A percentile compares a stretch with the other conserved stretches of the same genome.
phyloP scores from a whole-genome alignment of 2,329 filamentous ascomycete species.

The Ophiostoma montium region DNA sequence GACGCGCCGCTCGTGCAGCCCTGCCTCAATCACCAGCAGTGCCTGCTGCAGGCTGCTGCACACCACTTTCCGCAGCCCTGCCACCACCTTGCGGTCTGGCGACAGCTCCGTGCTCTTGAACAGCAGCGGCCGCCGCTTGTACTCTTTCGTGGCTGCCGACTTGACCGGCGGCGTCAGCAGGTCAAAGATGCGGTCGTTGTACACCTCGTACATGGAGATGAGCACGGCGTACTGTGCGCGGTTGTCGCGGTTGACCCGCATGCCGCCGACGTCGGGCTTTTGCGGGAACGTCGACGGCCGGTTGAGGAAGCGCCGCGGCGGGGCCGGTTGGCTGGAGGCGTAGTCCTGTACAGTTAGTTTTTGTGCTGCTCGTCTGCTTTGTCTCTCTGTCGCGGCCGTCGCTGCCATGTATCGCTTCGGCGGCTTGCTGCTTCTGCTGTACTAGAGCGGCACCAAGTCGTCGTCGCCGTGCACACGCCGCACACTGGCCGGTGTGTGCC shows the following conservation, averaged over 20 bases:
- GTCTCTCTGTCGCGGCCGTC: slow-evolving; percentile 31
- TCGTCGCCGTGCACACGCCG: slow-evolving; percentile 27
- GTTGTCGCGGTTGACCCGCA: slow-evolving; percentile 52
- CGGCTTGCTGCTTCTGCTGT: not conserved
- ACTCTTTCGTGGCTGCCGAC: slow-evolving; percentile 50
- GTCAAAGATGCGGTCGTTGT: slow-evolving; percentile 96
- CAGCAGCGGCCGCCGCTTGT: slow-evolving; percentile 62
- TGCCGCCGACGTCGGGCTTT: slow-evolving; percentile 57
- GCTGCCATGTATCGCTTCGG: slow-evolving; percentile 29
- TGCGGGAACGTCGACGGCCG: slow-evolving; percentile 59
- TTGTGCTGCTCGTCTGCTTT: slow-evolving; percentile 16
- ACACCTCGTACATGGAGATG: slow-evolving; percentile 97
- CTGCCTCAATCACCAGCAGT: slow-evolving; percentile 77
- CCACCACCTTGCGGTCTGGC: slow-evolving; percentile 85
- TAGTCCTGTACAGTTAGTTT: slow-evolving; percentile 29
- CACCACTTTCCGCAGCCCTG: slow-evolving; percentile 78
- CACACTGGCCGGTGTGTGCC: slow-evolving; percentile 28
- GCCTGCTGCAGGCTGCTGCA: slow-evolving; percentile 74
- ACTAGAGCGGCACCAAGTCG: slow-evolving; percentile 1
- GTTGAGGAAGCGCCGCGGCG: slow-evolving; percentile 49
- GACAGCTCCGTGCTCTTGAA: slow-evolving; percentile 88
- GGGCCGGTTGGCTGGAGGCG: slow-evolving; percentile 30
- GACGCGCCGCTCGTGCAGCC: slow-evolving; percentile 72
- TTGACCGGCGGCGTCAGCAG: slow-evolving; percentile 55
- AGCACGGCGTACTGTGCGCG: slow-evolving; percentile 74